Base-by-base conservation (phyloP, 768 basidiomycete species). In the Agrocybe pediades region DNA sequence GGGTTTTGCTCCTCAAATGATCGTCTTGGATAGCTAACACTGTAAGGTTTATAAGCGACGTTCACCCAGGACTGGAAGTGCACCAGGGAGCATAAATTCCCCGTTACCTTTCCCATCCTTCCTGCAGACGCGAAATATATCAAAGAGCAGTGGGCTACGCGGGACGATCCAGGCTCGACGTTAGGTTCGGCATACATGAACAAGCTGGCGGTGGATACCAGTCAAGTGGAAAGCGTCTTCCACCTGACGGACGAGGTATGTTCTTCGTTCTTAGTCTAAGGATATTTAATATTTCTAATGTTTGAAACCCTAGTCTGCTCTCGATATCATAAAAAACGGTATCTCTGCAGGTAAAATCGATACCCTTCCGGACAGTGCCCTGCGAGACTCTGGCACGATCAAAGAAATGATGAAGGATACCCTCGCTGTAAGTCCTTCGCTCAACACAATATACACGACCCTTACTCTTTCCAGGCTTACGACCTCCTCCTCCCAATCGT, bases 391-490 rank as follows among this genome's bases (percentile, higher is more conserved):
- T 9, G 41, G n/a, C 23, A 56, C 41, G 39, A 68, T 68, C 41
- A 65, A 62, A 54, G 60, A 40, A 25, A 68, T 68, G 49, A 36
- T 69, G 43, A 64, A 62, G 41, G 68, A 71, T 36, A 69, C 63
- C 13, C 46, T 67, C 6, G 54, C 62, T 23, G 67, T 69, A 48
- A 49, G 63, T 50, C 63, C 25, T 42, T 27, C 8, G 47, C 25
- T 20, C 41, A 39, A 25, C 20, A 13, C 6, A 15, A 11, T 20
- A 19, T 25, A 3, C 8, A 20, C 3, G 19, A 23, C 30, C 8
- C 23, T 46, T 19, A 30, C 19, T 26, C 21, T 13, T 6, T 6
- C 13, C 30, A 65, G 61, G 61, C 62, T 9, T 65, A 66, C 45
- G 48, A 49, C 41, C 59, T 64, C 41, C 46, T 66, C 16, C 45